Evolutionary conservation across 352 stramenopile genomes (phyloP), one percentile per base, ranked within the genome.

Genomic region (Globisporangium acanthophoron): DNA sequence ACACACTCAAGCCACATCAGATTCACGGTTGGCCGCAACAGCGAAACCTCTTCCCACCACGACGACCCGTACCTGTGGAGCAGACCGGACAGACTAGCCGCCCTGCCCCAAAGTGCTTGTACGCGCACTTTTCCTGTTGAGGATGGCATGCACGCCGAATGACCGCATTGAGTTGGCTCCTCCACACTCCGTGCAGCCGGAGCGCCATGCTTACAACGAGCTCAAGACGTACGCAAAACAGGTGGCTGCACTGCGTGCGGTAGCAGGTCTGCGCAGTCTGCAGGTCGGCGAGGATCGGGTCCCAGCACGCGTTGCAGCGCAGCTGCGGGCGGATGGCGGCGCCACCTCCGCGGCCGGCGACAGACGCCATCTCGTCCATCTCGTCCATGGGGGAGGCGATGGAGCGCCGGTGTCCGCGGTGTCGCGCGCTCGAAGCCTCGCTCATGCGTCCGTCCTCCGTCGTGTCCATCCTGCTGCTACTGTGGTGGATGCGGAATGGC

Each of bases 241-340:
- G 63, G 51, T 92, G 82, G 1, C 82, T 86, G 50, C 82, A 92
- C 18, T 64, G 82, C 2, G 80, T 92, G 33, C 82, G 80, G 50
- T 92, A 92, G 64, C 82, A 92, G 11, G 80, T 92, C 50, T 92
- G 78, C 1, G 82, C 82, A 0, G 80, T 82, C 56, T 90, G 76
- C 37, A 67, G 54, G 24, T 86, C 79, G 2, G 70, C 71, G 9
- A 92, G 67, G 13, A 92, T 72, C 15, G 68, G 71, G 31, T 88
- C 82, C 82, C 82, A 92, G 66, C 82, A 92, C 39, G 76, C 72
- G 51, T 92, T 92, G 56, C 82, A 92, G 8, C 82, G 70, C 52
- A 92, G 53, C 50, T 89, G 80, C 18, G 82, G 80, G 2, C 81
- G 77, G 24, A 88, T 67, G 29, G 31, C 21, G 43, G 9, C 6